These are phyloP conservation scores for Zelonia costaricensis DNA, from an alignment of 208 protist species.

Conservation along the genomic window DNA sequence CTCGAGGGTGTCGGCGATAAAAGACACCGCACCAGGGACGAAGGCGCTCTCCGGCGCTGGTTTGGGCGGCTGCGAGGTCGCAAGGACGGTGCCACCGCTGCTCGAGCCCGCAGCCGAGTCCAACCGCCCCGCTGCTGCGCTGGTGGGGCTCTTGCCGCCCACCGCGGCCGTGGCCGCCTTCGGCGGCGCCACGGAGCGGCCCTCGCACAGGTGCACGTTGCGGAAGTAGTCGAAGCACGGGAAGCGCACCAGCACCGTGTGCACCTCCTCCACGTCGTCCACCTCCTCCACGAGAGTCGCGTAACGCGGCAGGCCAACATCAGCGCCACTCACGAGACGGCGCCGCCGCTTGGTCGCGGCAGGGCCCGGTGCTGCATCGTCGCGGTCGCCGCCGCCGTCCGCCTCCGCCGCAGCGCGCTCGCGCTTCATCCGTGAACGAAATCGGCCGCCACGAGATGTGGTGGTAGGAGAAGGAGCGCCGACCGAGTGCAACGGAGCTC, in stretches of 20 bases:
- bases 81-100: too few relatives aligned
- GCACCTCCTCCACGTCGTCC: slow-evolving; percentile 42
- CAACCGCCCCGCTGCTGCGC: too few relatives aligned
- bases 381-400: too few relatives aligned
- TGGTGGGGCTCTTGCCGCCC: background rate
- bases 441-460: too few relatives aligned
- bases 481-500: too few relatives aligned
- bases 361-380: too few relatives aligned
- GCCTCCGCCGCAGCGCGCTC: too few relatives aligned
- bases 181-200: background rate
- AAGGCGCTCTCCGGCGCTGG: slow-evolving; percentile 13
- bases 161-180: background rate
- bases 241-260: slow-evolving; percentile 65
- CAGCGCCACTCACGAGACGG: slow-evolving; percentile 8
- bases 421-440: too few relatives aligned
- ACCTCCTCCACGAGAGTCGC: slow-evolving; percentile 43
- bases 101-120: too few relatives aligned
- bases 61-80: too few relatives aligned
- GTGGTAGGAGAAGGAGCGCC: too few relatives aligned
- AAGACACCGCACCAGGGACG: slow-evolving; percentile 32
- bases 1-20: slow-evolving; percentile 42
- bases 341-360: background rate
- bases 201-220: slow-evolving; percentile 76
- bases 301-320: slow-evolving; percentile 6
- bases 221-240: slow-evolving; percentile 85